Evolutionary conservation across 2,329 filamentous ascomycete species (phyloP).

Genomic region (Exophiala phaeomuriformis): DNA sequence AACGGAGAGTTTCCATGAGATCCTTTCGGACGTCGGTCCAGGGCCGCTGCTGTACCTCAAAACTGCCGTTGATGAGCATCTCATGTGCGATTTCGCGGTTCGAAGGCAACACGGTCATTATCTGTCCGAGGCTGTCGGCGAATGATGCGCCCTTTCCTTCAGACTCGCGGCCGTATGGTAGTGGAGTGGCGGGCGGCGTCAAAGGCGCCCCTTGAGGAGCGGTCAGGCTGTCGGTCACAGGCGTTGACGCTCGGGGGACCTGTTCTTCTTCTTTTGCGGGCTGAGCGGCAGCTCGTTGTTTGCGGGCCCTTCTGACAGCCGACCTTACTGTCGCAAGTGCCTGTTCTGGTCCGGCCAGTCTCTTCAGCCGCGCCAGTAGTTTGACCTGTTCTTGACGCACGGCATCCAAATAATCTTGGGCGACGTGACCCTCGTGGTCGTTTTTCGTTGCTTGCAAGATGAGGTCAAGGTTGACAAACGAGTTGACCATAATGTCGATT

Average conservation of each 20-base stretch:
- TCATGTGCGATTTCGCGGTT: slow-evolving; percentile 59
- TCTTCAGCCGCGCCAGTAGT: slow-evolving; percentile 55
- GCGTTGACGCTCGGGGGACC: slow-evolving; percentile 25
- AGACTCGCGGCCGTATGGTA: slow-evolving; percentile 34
- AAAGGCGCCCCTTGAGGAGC: slow-evolving; percentile 21
- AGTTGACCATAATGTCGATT: slow-evolving; percentile 59
- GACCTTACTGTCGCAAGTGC: slow-evolving; percentile 54
- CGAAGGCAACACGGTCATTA: slow-evolving; percentile 54
- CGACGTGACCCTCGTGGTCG: slow-evolving; percentile 53
- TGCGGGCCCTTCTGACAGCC: slow-evolving; percentile 50
- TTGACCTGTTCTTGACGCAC: slow-evolving; percentile 60
- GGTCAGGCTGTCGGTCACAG: slow-evolving; percentile 26
- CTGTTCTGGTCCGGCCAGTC: slow-evolving; percentile 54
- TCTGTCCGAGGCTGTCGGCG: slow-evolving; percentile 40
- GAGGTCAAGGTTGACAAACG: slow-evolving; percentile 58
- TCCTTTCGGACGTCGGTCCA: slow-evolving; percentile 47
- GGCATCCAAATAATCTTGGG: slow-evolving; percentile 57
- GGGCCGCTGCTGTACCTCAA: slow-evolving; percentile 48
- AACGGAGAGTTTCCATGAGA: slow-evolving; percentile 43
- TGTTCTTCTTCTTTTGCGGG: slow-evolving; percentile 13
- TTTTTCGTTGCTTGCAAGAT: slow-evolving; percentile 63
- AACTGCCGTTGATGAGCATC: slow-evolving; percentile 57
- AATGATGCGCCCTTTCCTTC: slow-evolving; percentile 33
- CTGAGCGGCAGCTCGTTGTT: slow-evolving; percentile 20
- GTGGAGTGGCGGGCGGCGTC: slow-evolving; percentile 28